Evolutionary conservation across 768 basidiomycete genomes (phyloP).

Genomic region (Serendipita indica): DNA sequence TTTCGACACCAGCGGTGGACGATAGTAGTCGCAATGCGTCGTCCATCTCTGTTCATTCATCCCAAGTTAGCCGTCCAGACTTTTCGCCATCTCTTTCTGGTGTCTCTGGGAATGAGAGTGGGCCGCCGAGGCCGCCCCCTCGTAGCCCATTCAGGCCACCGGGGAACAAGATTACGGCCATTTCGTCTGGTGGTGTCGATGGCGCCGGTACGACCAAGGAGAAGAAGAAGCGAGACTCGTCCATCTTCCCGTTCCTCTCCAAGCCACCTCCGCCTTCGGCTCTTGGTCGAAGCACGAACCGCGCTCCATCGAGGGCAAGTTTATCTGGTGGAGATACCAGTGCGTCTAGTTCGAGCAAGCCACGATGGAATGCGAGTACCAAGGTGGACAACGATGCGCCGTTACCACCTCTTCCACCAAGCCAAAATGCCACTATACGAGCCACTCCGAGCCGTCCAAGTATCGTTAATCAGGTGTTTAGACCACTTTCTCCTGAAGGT

Average conservation of each 20-base stretch:
- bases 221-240: background rate
- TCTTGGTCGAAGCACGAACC: slow-evolving; percentile 1
- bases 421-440: slow-evolving; percentile 7
- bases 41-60: background rate
- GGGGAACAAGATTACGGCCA: background rate
- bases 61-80: background rate
- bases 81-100: background rate
- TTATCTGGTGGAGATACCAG: slow-evolving; percentile 4
- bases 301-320: background rate
- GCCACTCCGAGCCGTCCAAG: slow-evolving; percentile 13
- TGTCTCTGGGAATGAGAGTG: background rate
- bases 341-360: slow-evolving; percentile 22
- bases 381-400: slow-evolving; percentile 42
- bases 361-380: slow-evolving; percentile 71
- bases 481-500: slow-evolving; percentile 8
- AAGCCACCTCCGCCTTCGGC: slow-evolving; percentile 4
- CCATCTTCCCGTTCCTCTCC: slow-evolving; percentile 2
- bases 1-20: background rate
- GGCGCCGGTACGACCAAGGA: background rate
- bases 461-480: slow-evolving; percentile 11
- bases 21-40: background rate
- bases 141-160: background rate
- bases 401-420: background rate
- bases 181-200: background rate
- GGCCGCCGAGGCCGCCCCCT: background rate